These are phyloP conservation scores for Fusarium ramigenum DNA, from an alignment of 2,329 filamentous ascomycete genomes.

Conservation along the genomic window DNA sequence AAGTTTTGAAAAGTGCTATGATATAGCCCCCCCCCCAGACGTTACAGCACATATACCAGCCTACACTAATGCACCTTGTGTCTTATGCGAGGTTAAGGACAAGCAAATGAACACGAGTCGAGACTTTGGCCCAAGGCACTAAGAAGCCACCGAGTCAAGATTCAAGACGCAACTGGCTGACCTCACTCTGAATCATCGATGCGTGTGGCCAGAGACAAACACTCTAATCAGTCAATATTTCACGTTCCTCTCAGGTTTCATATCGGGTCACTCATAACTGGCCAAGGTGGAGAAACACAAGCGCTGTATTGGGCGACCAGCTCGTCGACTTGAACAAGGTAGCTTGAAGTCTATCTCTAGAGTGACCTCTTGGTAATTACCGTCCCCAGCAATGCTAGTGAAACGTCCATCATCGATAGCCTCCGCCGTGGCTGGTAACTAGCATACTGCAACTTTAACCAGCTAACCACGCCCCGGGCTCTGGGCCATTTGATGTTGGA, in stretches of 20 bases:
- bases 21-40: slow-evolving; percentile 8
- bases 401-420: slow-evolving; percentile 5
- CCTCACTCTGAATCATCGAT: slow-evolving; percentile 23
- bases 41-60: slow-evolving; percentile 16
- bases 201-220: slow-evolving; percentile 20
- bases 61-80: slow-evolving; percentile 17
- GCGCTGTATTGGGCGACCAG: slow-evolving; percentile 1
- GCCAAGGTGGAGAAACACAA: slow-evolving; percentile 24
- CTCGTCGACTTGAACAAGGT: neutral
- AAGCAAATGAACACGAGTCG: slow-evolving; percentile 19
- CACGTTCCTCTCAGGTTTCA: slow-evolving; percentile 36
- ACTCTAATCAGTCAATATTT: slow-evolving; percentile 15
- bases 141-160: slow-evolving; percentile 5
- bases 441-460: neutral
- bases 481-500: neutral
- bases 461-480: slow-evolving; percentile 20
- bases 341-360: slow-evolving; percentile 4
- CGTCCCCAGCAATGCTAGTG: slow-evolving; percentile 15
- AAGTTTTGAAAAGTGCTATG: slow-evolving; percentile 14
- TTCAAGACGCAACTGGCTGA: slow-evolving; percentile 4
- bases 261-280: slow-evolving; percentile 23
- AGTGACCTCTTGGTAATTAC: neutral
- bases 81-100: slow-evolving; percentile 17
- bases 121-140: slow-evolving; percentile 1
- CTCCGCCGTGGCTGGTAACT: neutral